These are phyloP conservation scores for Pterocarpus macrocarpus DNA, from an alignment of 306 rosid species.

Conservation along the genomic window DNA sequence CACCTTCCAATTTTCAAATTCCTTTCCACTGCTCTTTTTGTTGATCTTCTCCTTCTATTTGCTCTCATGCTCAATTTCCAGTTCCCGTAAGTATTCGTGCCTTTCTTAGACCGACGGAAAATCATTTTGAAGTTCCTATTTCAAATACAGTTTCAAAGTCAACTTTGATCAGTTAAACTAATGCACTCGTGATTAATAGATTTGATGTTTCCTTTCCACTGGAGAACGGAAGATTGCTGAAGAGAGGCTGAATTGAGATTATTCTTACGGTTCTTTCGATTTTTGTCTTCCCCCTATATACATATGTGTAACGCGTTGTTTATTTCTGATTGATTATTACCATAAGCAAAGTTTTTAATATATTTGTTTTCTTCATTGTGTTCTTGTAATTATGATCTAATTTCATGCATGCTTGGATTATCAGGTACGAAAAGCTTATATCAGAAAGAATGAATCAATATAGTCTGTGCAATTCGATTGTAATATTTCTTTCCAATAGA, in stretches of 20 bases:
- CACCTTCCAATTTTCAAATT: constrained; percentile 1
- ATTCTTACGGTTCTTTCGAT: background rate
- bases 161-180: background rate
- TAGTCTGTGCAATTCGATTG: background rate
- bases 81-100: background rate
- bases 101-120: background rate
- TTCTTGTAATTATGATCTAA: no score
- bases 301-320: background rate
- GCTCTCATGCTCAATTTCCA: constrained; percentile 6
- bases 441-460: background rate
- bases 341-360: no score
- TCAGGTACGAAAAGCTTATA: no score
- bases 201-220: background rate
- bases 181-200: background rate
- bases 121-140: background rate
- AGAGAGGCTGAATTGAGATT: background rate
- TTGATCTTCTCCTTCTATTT: background rate
- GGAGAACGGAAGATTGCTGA: background rate
- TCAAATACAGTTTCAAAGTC: background rate
- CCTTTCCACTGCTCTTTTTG: background rate
- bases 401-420: no score
- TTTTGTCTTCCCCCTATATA: background rate
- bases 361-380: no score
- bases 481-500: no score
- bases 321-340: background rate